Conservation (phyloP, 2,329 filamentous ascomycete genomes). For the Diplodia scrobiculata region DNA sequence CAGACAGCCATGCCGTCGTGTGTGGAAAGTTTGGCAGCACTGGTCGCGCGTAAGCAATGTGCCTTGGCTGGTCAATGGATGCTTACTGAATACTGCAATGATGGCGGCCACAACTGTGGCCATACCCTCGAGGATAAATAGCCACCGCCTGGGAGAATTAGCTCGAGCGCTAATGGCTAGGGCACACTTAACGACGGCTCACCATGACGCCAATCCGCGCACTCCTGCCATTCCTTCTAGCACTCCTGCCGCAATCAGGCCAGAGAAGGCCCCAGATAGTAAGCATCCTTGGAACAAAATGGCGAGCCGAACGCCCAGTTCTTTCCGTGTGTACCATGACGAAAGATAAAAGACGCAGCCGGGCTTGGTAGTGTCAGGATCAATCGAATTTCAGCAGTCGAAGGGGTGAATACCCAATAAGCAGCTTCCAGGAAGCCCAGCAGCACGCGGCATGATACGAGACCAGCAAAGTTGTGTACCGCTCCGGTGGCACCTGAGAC, state of each 20-base stretch:
- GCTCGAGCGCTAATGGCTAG: background rate
- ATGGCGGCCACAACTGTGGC: slow-evolving; percentile 36
- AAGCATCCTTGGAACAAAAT: slow-evolving; percentile 29
- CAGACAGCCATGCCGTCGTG: slow-evolving; percentile 45
- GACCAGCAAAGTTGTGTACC: slow-evolving; percentile 49
- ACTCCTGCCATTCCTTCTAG: slow-evolving; percentile 35
- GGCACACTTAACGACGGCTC: background rate
- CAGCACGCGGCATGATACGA: slow-evolving; percentile 56
- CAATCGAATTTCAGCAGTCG: background rate
- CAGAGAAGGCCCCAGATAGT: slow-evolving; percentile 29
- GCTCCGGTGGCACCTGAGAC: slow-evolving; percentile 45
- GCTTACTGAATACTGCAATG: slow-evolving; percentile 39
- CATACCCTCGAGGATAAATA: slow-evolving; percentile 15
- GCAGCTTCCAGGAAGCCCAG: slow-evolving; percentile 58
- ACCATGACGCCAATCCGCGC: background rate
- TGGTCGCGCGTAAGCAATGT: slow-evolving; percentile 34
- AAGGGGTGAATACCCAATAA: slow-evolving; percentile 45
- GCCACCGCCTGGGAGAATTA: slow-evolving; percentile 6
- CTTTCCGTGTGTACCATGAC: slow-evolving; percentile 32
- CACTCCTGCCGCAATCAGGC: slow-evolving; percentile 30
- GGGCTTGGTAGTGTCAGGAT: background rate
- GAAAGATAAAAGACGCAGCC: slow-evolving; percentile 33
- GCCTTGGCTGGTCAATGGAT: slow-evolving; percentile 59
- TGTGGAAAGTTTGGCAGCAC: slow-evolving; percentile 69
- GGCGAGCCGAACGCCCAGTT: slow-evolving; percentile 30